Conservation (phyloP, 2,329 filamentous ascomycete genomes). For the Xylaria hypoxylon region DNA sequence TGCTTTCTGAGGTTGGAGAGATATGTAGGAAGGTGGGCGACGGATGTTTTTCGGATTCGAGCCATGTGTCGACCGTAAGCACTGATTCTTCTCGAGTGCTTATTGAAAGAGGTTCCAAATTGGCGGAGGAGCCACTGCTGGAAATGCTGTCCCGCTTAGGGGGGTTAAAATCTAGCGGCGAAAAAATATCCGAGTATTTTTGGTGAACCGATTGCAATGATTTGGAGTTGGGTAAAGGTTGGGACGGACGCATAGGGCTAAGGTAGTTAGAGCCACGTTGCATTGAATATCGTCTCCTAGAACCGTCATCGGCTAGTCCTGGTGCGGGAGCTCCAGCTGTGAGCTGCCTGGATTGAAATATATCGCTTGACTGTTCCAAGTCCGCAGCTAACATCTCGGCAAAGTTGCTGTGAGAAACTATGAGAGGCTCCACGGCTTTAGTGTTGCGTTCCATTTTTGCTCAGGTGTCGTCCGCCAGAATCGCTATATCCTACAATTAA, state of each 20-base stretch:
- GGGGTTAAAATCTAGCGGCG: constrained; percentile 37
- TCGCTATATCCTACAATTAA: constrained; percentile 22
- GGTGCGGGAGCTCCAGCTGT: constrained; percentile 62
- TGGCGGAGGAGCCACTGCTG: constrained; percentile 54
- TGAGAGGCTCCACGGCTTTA: constrained; percentile 42
- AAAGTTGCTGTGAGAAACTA: constrained; percentile 58
- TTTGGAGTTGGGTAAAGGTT: constrained; percentile 41
- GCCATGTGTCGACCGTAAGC: constrained; percentile 56
- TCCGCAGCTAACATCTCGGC: constrained; percentile 68
- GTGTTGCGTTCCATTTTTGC: constrained; percentile 35
- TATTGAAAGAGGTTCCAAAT: constrained; percentile 51
- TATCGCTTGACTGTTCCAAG: constrained; percentile 60
- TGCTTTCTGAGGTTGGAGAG: constrained; percentile 40
- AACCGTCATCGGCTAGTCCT: constrained; percentile 50
- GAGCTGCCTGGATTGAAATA: constrained; percentile 64
- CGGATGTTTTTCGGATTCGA: constrained; percentile 52
- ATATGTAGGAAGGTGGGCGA: constrained; percentile 41
- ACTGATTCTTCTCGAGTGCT: constrained; percentile 54
- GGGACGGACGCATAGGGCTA: constrained; percentile 33
- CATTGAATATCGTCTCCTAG: constrained; percentile 44
- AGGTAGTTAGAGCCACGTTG: constrained; percentile 40
- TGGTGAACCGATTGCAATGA: constrained; percentile 45
- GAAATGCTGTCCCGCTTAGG: constrained; percentile 46
- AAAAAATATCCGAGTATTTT: constrained; percentile 45
- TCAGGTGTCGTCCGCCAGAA: constrained; percentile 4